phyloP scores from a whole-genome alignment of 1,284 basidiomycete genomes.

The Cryptococcus sp. region DNA sequence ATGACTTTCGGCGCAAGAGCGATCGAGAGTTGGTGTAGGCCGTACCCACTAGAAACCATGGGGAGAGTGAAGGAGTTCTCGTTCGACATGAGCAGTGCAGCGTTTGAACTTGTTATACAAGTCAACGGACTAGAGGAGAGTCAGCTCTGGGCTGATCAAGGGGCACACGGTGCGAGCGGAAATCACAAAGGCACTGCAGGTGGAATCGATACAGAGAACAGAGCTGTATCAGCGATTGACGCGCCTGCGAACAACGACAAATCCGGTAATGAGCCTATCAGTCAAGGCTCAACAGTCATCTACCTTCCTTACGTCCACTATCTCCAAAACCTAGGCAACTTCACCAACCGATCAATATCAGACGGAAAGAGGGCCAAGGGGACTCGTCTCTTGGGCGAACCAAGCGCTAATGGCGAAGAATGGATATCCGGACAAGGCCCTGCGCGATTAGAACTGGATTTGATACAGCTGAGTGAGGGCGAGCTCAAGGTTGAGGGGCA shows the following conservation, averaged over 20 bases:
- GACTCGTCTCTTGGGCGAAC: conserved; percentile 13
- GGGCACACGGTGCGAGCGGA: too few relatives aligned
- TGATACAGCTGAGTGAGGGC: conserved; percentile 24
- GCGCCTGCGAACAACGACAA: neutral
- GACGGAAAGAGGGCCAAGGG: neutral
- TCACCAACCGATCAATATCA: neutral
- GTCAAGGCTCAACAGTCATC: conserved; percentile 61
- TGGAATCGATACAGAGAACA: neutral
- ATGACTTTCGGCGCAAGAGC: conserved; percentile 78
- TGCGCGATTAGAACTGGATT: conserved; percentile 26
- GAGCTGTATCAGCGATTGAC: neutral
- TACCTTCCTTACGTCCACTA: conserved; percentile 85
- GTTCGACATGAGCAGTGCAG: conserved; percentile 72
- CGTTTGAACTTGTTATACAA: conserved; percentile 64
- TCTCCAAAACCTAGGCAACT: conserved; percentile 8
- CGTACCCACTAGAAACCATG: conserved; percentile 73
- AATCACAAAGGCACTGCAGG: neutral
- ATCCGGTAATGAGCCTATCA: conserved; percentile 56
- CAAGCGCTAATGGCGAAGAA: conserved; percentile 9
- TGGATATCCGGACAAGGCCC: conserved; percentile 23
- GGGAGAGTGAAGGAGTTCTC: conserved; percentile 66
- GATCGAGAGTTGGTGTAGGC: conserved; percentile 75
- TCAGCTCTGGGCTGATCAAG: neutral
- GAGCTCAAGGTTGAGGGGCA: conserved; percentile 23
- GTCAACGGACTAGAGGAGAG: neutral